Evolutionary conservation across 768 basidiomycete genomes (phyloP).

Genomic region (Hypsizygus marmoreus): DNA sequence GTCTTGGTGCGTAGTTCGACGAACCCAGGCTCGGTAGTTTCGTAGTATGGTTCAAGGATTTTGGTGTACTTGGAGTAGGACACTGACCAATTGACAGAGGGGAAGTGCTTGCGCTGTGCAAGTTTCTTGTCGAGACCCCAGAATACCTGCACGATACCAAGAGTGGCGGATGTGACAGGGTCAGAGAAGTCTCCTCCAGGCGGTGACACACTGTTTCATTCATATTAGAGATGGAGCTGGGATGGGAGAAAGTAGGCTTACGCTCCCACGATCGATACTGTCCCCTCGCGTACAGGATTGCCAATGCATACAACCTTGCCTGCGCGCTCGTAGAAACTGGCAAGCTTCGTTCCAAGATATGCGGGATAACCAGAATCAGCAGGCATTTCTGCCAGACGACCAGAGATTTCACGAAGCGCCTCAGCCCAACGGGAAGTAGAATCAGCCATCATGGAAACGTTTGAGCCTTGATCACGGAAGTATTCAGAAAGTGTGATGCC

Average conservation of each 20-base stretch:
- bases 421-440: conserved; percentile 99
- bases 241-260: conserved; percentile 44
- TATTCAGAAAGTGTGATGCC: conserved; percentile 99
- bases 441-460: conserved; percentile 99
- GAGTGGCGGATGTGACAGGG: conserved; percentile 95
- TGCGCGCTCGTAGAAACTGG: conserved; percentile 97
- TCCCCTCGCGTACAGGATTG: conserved; percentile 83
- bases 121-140: conserved; percentile 99
- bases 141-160: conserved; percentile 99
- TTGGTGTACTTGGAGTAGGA: conserved; percentile 99
- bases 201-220: conserved; percentile 80
- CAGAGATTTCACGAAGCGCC: conserved; percentile 97
- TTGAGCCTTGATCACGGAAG: conserved; percentile 98
- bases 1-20: conserved; percentile 89
- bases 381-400: conserved; percentile 99
- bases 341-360: conserved; percentile 92
- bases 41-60: conserved; percentile 91
- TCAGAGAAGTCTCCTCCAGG: conserved; percentile 99
- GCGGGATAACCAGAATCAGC: conserved; percentile 99
- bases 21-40: conserved; percentile 90
- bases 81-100: conserved; percentile 99
- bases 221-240: conserved; percentile 6
- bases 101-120: conserved; percentile 98
- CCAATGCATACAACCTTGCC: conserved; percentile 95
- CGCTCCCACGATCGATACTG: conserved; percentile 99